Base-by-base conservation (phyloP, 2,329 filamentous ascomycete genomes). In the Trichoderma afroharzianum region DNA sequence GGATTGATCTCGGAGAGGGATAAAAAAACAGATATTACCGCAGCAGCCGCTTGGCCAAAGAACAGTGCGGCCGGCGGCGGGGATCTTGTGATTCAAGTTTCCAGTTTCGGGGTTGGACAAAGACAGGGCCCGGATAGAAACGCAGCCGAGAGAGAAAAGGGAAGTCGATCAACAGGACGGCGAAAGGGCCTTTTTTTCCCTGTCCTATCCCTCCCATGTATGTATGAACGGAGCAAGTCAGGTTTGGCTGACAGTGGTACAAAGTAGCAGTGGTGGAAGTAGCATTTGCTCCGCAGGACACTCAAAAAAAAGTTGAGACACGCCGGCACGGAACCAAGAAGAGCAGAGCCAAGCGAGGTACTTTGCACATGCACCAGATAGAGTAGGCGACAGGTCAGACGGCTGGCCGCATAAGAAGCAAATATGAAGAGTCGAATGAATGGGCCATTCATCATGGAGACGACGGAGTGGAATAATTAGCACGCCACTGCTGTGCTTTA, bases 331-430 rank as follows among this genome's bases (percentile, higher is more conserved):
- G 39, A 32, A 33, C 39, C 55, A 30, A 43, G 55, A 36, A 53
- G 0, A 53, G 53, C 26, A 59, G 50, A 36, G 32, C 33, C 33
- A 47, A 61, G 59, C 39, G 59, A 58, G 39, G 55, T 30, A 33
- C 57, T 28, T 50, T n/a, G 30, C 18, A 53, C 36, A 66, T 43
- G 59, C 58, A 43, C 43, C 71, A 30, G 61, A 21, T 53, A 58
- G 39, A 55, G 50, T 21, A 53, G 66, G 71, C 64, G 71, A 70
- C 71, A 72, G 55, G 66, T 72, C 71, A 69, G 71, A 61, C 71
- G 71, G 71, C 66, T 66, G 61, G 66, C 66, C 36, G 57, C 71
- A 72, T 72, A 28, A n/a, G 28, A 64, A 58, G n/a, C 9, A 47
- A 14, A 61, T 53, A 15, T 62, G 39, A 55, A 53, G n/a, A 36